phyloP scores from a whole-genome alignment of 2,329 filamentous ascomycete species.

The Sphaceloma murrayae region DNA sequence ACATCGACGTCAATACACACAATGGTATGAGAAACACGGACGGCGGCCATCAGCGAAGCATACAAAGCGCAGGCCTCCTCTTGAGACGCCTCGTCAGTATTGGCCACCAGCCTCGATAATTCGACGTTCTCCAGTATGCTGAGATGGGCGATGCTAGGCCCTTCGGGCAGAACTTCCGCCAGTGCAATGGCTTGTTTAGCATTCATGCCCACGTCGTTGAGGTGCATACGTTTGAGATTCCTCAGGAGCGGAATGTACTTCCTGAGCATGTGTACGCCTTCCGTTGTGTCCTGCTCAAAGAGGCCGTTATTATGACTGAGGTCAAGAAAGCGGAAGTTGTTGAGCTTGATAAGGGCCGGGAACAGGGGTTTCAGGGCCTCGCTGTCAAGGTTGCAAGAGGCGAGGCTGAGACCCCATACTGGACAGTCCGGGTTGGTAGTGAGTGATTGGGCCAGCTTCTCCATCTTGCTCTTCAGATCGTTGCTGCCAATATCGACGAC shows the following conservation, averaged over 20 bases:
- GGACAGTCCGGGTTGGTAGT: conserved; percentile 37
- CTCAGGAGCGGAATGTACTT: conserved; percentile 76
- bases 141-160: conserved; percentile 70
- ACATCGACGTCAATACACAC: conserved; percentile 85
- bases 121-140: conserved; percentile 75
- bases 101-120: conserved; percentile 60
- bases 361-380: conserved; percentile 64
- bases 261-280: conserved; percentile 51
- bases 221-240: conserved; percentile 71
- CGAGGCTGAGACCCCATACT: conserved; percentile 74
- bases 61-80: conserved; percentile 93
- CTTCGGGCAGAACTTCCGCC: conserved; percentile 82
- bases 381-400: conserved; percentile 72
- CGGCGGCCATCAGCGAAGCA: conserved; percentile 80
- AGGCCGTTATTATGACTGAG: conserved; percentile 80
- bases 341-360: conserved; percentile 59
- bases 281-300: conserved; percentile 60
- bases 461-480: conserved; percentile 46
- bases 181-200: conserved; percentile 84
- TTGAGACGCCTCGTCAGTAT: conserved; percentile 67
- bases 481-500: conserved; percentile 87
- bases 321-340: conserved; percentile 77
- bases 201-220: conserved; percentile 73
- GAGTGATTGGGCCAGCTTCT: conserved; percentile 43
- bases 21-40: conserved; percentile 70